Evolutionary conservation across 257 asterid genomes (phyloP).

Genomic region (Nicotiana obtusifolia): DNA sequence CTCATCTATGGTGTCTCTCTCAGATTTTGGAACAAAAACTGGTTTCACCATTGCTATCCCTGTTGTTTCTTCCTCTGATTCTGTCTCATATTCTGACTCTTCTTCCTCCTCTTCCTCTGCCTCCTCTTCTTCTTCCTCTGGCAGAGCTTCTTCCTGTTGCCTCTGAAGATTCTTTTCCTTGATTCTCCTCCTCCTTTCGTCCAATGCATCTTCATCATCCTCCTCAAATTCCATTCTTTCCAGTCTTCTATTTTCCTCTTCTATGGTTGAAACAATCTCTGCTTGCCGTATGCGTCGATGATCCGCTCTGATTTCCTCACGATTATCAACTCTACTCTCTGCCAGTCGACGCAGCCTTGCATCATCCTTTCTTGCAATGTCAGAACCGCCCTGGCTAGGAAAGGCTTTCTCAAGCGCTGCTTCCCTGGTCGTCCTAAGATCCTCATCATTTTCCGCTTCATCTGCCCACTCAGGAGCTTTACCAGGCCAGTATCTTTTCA

Average conservation of each 20-base stretch:
- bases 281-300: slow-evolving; percentile 92
- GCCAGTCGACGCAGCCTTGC: slow-evolving; percentile 86
- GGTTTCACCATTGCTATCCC: slow-evolving; percentile 81
- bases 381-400: slow-evolving; percentile 43
- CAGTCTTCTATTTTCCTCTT: slow-evolving; percentile 65
- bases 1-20: slow-evolving; percentile 84
- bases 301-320: slow-evolving; percentile 81
- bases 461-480: slow-evolving; percentile 98
- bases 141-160: slow-evolving; percentile 73
- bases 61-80: slow-evolving; percentile 65
- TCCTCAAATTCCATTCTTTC: slow-evolving; percentile 65
- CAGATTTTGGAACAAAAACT: slow-evolving; percentile 66
- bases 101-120: slow-evolving; percentile 58
- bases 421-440: slow-evolving; percentile 48
- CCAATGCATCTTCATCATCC: slow-evolving; percentile 79
- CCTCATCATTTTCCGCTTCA: slow-evolving; percentile 70
- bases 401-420: slow-evolving; percentile 60
- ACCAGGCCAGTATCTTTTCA: slow-evolving; percentile 95
- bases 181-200: slow-evolving; percentile 72
- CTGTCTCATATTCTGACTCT: slow-evolving; percentile 84
- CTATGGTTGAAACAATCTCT: slow-evolving; percentile 81
- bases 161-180: slow-evolving; percentile 58
- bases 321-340: slow-evolving; percentile 67
- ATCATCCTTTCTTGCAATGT: slow-evolving; percentile 54
- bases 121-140: slow-evolving; percentile 74